These are phyloP conservation scores for Oldenlandia corymbosa DNA, from an alignment of 257 asterid species.

Conservation along the genomic window DNA sequence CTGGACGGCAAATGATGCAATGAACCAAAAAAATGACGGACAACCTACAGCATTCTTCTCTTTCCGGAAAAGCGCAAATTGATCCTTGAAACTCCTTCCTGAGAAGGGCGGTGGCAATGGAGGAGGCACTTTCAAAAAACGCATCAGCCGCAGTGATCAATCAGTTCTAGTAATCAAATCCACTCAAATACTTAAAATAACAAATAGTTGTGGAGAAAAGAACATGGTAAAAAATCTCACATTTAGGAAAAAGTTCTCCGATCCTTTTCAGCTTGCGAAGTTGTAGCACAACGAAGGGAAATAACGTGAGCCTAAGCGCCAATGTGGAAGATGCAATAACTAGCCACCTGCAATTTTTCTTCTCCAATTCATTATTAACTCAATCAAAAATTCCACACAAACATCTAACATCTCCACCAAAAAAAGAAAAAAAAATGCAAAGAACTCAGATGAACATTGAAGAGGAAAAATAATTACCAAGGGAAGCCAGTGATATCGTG, in stretches of 20 bases:
- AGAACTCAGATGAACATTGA: not conserved
- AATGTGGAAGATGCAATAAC: conserved; percentile 66
- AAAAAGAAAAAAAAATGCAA: no score
- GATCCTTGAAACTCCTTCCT: conserved; percentile 56
- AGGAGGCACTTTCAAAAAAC: conserved; percentile 69
- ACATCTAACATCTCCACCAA: not conserved
- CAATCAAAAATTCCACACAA: not conserved
- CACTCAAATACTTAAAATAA: no score
- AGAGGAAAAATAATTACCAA: conserved; percentile 22
- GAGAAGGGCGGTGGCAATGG: conserved; percentile 86
- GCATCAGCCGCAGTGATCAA: conserved; percentile 25
- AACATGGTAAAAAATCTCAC: conserved; percentile 43
- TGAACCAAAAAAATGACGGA: conserved; percentile 82
- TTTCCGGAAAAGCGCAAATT: conserved; percentile 55
- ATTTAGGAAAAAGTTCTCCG: conserved; percentile 54
- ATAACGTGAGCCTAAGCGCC: conserved; percentile 55
- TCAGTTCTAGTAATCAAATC: not conserved
- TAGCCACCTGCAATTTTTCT: conserved; percentile 69
- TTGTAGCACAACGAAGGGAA: conserved; percentile 64
- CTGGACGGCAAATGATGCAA: conserved; percentile 60
- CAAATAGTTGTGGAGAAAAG: conserved; percentile 5
- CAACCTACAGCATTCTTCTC: conserved; percentile 67
- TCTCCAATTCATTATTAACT: not conserved
- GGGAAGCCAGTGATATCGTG: conserved; percentile 37
- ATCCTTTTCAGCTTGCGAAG: conserved; percentile 63